These are phyloP conservation scores for Aegilops umbellulata DNA, from an alignment of 176 grass and related monocot species.

Conservation along the genomic window DNA sequence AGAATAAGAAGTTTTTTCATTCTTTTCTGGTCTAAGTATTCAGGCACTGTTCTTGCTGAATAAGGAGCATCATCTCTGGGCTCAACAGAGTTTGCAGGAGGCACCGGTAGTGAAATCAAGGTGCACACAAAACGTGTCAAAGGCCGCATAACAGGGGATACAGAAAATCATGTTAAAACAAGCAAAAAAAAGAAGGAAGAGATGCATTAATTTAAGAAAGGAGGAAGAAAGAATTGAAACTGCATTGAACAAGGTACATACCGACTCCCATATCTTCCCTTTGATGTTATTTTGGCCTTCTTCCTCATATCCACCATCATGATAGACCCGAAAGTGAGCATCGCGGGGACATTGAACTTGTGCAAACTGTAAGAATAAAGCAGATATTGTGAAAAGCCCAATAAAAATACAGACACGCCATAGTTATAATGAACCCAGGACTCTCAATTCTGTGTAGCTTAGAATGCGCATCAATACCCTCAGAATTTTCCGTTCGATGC, in stretches of 20 bases:
- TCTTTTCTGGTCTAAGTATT: conserved; percentile 85
- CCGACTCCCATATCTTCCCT: conserved; percentile 86
- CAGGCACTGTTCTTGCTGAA: conserved; percentile 52
- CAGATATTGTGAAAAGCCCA: not conserved
- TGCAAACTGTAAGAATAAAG: conserved; percentile 51
- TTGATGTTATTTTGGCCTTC: conserved; percentile 99
- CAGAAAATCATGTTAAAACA: not conserved
- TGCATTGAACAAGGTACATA: conserved; percentile 41
- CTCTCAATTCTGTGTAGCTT: not conserved
- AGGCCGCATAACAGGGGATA: conserved; percentile 38
- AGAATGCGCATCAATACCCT: conserved; percentile 68
- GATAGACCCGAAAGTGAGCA: conserved; percentile 98
- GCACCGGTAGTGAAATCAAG: conserved; percentile 81
- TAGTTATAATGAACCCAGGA: not conserved
- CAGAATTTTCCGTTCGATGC: conserved; percentile 65
- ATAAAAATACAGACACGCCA: not conserved
- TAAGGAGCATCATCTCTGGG: conserved; percentile 57
- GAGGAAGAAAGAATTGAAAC: not conserved
- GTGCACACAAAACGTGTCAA: conserved; percentile 67
- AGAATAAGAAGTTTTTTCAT: conserved; percentile 89
- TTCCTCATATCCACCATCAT: conserved; percentile 91
- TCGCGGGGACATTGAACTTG: conserved; percentile 89
- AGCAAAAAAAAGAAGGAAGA: not conserved
- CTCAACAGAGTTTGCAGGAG: conserved; percentile 43
- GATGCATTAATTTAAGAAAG: not conserved